Evolutionary conservation across 2,329 filamentous ascomycete genomes (phyloP).

Genomic region (Calonectria hawksworthii): DNA sequence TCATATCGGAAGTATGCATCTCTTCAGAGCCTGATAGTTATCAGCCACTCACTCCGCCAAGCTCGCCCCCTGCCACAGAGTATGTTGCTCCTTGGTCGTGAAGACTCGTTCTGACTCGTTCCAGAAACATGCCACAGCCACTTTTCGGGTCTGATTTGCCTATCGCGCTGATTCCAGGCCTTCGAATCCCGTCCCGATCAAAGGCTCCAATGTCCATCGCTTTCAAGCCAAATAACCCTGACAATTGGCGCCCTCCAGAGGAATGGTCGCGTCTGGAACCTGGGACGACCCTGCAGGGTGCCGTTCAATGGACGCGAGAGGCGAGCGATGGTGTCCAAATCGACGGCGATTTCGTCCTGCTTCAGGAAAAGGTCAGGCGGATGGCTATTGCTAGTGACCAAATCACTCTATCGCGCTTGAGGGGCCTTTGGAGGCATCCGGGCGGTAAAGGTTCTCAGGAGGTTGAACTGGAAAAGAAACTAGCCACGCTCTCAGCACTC

Average conservation of each 20-base stretch:
- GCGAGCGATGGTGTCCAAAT: constrained; percentile 5
- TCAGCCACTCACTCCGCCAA: constrained; percentile 31
- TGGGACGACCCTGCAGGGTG: not conserved
- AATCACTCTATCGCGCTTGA: constrained; percentile 68
- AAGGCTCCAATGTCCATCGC: constrained; percentile 36
- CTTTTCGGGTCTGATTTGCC: constrained; percentile 35
- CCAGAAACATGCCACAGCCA: constrained; percentile 31
- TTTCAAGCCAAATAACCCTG: constrained; percentile 53
- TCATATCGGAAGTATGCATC: constrained; percentile 33
- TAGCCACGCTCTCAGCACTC: constrained; percentile 73
- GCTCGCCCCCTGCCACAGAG: not conserved
- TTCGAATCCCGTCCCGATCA: constrained; percentile 17
- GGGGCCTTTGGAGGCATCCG: constrained; percentile 47
- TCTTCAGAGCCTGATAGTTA: constrained; percentile 37
- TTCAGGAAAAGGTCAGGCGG: constrained; percentile 33
- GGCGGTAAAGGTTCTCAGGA: constrained; percentile 10
- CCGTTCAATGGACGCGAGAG: not conserved
- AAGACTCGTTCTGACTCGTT: not conserved
- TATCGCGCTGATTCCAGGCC: constrained; percentile 20
- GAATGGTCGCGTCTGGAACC: constrained; percentile 54
- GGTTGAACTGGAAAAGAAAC: constrained; percentile 67
- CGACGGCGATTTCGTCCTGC: constrained; percentile 14
- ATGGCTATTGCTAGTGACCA: constrained; percentile 44
- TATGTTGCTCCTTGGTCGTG: not conserved
- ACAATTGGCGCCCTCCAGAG: constrained; percentile 61